A percentile compares a stretch with the other conserved stretches of the same genome.
Conservation (phyloP, 1,284 basidiomycete genomes). For the Thecaphora thlaspeos region DNA sequence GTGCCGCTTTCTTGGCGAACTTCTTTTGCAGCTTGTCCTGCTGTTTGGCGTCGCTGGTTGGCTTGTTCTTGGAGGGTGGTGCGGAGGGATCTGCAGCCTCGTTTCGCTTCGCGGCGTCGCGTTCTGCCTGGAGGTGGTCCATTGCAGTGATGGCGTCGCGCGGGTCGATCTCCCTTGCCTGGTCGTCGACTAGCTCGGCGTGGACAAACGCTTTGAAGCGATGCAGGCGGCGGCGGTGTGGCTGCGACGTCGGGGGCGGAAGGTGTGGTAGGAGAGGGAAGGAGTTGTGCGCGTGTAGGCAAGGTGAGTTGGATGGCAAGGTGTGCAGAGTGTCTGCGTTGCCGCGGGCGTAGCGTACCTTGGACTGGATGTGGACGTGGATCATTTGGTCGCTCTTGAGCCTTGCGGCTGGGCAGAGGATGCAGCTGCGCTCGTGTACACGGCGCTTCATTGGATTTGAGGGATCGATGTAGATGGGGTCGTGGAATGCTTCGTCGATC, state of each 20-base stretch:
- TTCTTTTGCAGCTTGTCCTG: background rate
- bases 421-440: conserved; percentile 20
- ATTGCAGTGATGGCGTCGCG: conserved; percentile 31
- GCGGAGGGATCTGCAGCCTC: conserved; percentile 13
- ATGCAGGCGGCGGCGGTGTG: conserved; percentile 23
- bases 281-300: background rate
- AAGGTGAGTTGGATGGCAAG: background rate
- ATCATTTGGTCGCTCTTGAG: conserved; percentile 24
- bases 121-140: conserved; percentile 20
- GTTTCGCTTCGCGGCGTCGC: conserved; percentile 12
- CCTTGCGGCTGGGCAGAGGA: conserved; percentile 25
- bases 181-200: conserved; percentile 10
- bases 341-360: no score
- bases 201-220: conserved; percentile 23
- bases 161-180: conserved; percentile 18
- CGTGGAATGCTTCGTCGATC: conserved; percentile 21
- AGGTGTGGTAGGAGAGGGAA: no score
- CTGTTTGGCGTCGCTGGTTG: conserved; percentile 2
- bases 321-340: no score
- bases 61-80: conserved; percentile 19
- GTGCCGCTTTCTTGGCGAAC: conserved; percentile 1
- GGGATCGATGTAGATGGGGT: conserved; percentile 32
- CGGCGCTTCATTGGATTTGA: conserved; percentile 32
- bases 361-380: conserved; percentile 18
- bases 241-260: background rate